Percentiles rank a stretch among this genome's conserved stretches.
These are phyloP conservation scores for Amborella trichopoda DNA, from an alignment of 164 flowering plant species.

Conservation along the genomic window DNA sequence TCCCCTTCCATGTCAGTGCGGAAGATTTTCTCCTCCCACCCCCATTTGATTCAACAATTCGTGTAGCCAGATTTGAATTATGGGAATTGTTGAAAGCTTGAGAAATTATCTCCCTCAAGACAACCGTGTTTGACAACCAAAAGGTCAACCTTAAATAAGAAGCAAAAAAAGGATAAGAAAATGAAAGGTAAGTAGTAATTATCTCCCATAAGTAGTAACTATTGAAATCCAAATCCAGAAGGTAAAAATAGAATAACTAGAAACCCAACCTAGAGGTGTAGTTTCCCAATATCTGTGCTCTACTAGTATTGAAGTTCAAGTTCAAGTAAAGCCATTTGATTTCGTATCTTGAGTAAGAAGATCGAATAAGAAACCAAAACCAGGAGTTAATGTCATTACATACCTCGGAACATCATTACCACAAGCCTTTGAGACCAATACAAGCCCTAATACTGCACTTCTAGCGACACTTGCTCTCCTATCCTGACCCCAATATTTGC, in stretches of 20 bases:
- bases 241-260: no score
- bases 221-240: no score
- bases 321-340: no score
- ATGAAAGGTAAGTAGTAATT: no score
- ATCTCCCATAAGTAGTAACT: no score
- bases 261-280: no score
- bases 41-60: conserved; percentile 33
- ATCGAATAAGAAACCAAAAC: neutral
- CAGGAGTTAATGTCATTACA: neutral
- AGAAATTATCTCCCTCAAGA: conserved; percentile 71
- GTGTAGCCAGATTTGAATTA: conserved; percentile 25
- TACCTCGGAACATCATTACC: conserved; percentile 95
- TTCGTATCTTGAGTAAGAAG: conserved; percentile 2
- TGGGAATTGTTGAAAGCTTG: conserved; percentile 73
- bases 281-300: no score
- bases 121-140: conserved; percentile 90
- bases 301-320: no score
- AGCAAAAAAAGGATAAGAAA: conserved; percentile 1
- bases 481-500: conserved; percentile 77
- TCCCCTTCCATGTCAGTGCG: conserved; percentile 36
- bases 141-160: conserved; percentile 60
- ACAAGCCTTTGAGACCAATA: conserved; percentile 79
- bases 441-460: conserved; percentile 86
- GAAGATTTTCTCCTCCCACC: conserved; percentile 23
- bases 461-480: conserved; percentile 77